These are phyloP conservation scores for Mrakiaceae sp. DNA, from an alignment of 1,284 basidiomycete species.

Conservation along the genomic window DNA sequence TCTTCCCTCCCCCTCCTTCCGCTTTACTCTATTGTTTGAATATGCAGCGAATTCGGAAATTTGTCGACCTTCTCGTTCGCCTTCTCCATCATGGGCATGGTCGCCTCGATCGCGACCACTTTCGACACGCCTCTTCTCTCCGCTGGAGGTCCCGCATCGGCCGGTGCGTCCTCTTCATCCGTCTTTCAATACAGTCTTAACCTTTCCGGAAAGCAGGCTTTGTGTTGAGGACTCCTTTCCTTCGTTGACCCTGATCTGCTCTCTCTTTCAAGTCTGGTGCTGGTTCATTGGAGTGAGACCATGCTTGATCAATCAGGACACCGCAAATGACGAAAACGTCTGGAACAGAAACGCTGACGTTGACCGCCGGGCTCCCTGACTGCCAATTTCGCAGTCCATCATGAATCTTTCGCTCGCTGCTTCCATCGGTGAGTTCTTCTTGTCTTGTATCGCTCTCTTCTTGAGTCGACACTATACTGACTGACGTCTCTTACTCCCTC, in stretches of 20 bases:
- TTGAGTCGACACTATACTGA: background rate
- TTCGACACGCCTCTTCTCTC: conserved; percentile 23
- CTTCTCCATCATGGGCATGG: conserved; percentile 24
- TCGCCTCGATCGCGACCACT: conserved; percentile 28
- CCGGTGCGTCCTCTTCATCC: conserved; percentile 7
- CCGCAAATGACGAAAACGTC: background rate
- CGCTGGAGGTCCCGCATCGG: conserved; percentile 26
- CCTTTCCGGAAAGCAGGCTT: too few species aligned
- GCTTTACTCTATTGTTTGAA: background rate
- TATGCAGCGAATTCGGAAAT: background rate
- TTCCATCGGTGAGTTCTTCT: conserved; percentile 29
- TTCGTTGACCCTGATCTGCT: background rate
- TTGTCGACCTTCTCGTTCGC: conserved; percentile 31
- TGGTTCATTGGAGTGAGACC: conserved; percentile 27
- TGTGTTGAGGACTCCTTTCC: too few species aligned
- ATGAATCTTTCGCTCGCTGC: conserved; percentile 27
- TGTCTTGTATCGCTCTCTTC: background rate
- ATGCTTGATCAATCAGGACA: background rate
- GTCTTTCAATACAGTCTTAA: too few species aligned
- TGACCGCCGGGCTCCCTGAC: too few species aligned
- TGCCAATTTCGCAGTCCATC: background rate
- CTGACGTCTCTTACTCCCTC: background rate
- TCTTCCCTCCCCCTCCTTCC: background rate
- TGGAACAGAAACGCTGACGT: too few species aligned
- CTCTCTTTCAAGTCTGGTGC: conserved; percentile 21